Evolutionary conservation across 2,329 filamentous ascomycete species (phyloP), one percentile per base, ranked within the genome.

Genomic region (Claviceps sp.): DNA sequence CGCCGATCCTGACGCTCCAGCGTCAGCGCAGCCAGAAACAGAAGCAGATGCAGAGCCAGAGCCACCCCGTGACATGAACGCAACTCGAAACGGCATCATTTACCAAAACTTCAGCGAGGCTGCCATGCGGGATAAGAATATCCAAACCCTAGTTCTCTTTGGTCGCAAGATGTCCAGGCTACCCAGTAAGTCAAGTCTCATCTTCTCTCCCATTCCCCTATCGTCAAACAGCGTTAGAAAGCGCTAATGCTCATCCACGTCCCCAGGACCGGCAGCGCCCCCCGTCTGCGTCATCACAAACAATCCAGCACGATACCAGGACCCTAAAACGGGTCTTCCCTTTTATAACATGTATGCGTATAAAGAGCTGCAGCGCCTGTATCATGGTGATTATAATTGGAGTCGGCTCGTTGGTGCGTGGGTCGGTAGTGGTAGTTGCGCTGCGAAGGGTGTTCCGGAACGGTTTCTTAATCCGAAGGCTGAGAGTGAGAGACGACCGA

Each of bases 291-390:
- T 83, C 48, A 90, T 97, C 63, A 96, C 89, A 1, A 85, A 84
- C 61, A 79, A 84, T 50, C 80, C 84, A 4, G 93, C 91, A 13
- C 81, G 81, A 51, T 97, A 94, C 67, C 79, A 83, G 24, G 93
- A 98, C 65, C 88, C 89, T 0, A 78, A 79, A 58, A 97, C 91
- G 0, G 87, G 87, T 0, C 75, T 97, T 16, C 81, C 84, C 1
- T 98, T 91, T 67, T 78, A 81, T 56, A 91, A 91, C 63, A 73
- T 81, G 44, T 79, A 84, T 56, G 90, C 89, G 0, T 96, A 89
- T 69, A 81, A 81, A 60, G 83, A 94, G 65, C 85, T 97, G 46
- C 84, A 87, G 61, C 80, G 84, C 52, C 75, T 95, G 14, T 70
- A 80, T 50, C 77, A 74, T 1, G 85, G 88, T 44, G 82, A 87